These are phyloP conservation scores for Kickxella alabastrina DNA, from an alignment of 192 early-diverging fungal species.

Conservation along the genomic window DNA sequence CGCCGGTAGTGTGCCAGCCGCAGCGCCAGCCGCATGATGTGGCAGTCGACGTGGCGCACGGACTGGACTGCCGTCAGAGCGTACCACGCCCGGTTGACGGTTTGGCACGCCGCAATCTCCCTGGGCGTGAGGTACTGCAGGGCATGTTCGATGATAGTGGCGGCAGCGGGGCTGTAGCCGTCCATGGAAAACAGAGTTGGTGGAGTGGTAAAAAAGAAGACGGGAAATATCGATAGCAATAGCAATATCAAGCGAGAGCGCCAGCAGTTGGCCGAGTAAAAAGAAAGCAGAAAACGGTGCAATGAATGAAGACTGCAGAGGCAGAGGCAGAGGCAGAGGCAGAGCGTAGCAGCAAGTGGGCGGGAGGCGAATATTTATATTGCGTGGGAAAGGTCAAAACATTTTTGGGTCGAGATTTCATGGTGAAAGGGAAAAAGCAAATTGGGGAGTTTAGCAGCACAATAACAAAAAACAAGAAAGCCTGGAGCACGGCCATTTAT, in stretches of 20 bases:
- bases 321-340: too few relatives aligned
- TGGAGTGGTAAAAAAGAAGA: too few relatives aligned
- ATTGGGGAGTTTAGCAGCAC: slow-evolving; percentile 1
- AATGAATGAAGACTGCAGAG: too few relatives aligned
- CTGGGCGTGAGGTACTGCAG: slow-evolving; percentile 32
- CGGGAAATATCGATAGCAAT: too few relatives aligned
- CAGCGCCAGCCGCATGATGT: slow-evolving; percentile 39
- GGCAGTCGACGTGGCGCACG: slow-evolving; percentile 39
- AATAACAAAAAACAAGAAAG: background rate
- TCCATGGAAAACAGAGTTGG: slow-evolving; percentile 24
- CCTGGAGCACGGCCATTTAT: slow-evolving; percentile 29
- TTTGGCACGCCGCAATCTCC: slow-evolving; percentile 23
- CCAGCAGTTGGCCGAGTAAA: too few relatives aligned
- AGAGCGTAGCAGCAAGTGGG: too few relatives aligned
- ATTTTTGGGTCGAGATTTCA: too few relatives aligned
- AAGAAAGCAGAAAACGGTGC: too few relatives aligned
- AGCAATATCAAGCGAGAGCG: too few relatives aligned
- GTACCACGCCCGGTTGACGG: slow-evolving; percentile 38
- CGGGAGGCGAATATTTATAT: too few relatives aligned
- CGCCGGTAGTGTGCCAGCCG: slow-evolving; percentile 39
- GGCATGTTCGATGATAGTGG: slow-evolving; percentile 33
- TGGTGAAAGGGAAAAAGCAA: background rate
- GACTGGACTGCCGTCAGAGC: slow-evolving; percentile 31
- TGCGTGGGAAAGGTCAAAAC: too few relatives aligned
- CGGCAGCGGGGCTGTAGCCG: slow-evolving; percentile 34